These are phyloP conservation scores for Entomortierella lignicola DNA, from an alignment of 192 early-diverging fungal genomes.

Conservation along the genomic window DNA sequence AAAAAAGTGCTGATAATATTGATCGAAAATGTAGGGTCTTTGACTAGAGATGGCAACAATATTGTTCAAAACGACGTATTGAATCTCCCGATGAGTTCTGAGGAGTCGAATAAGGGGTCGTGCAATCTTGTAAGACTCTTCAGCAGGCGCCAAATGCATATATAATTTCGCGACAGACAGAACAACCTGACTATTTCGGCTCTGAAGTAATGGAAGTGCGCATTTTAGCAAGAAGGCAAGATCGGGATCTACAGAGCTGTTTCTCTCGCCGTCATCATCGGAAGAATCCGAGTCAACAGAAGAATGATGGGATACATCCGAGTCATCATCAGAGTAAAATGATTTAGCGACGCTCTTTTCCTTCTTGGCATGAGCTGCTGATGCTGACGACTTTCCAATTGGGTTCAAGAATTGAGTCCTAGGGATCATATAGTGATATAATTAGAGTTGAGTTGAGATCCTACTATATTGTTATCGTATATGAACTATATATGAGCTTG, in stretches of 20 bases:
- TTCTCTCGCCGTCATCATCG: conserved; percentile 45
- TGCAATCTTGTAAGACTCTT: conserved; percentile 66
- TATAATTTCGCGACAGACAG: conserved; percentile 74
- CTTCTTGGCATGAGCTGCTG: conserved; percentile 30
- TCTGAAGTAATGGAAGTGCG: conserved; percentile 79
- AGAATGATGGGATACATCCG: conserved; percentile 52
- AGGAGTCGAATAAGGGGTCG: conserved; percentile 84
- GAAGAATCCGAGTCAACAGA: conserved; percentile 23
- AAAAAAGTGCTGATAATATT: conserved; percentile 84
- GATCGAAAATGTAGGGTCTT: conserved; percentile 76
- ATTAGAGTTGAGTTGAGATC: too few species aligned
- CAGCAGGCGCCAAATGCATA: conserved; percentile 72
- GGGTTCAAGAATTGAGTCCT: conserved; percentile 53
- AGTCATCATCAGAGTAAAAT: conserved; percentile 69
- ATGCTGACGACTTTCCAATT: conserved; percentile 21
- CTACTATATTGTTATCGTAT: too few species aligned
- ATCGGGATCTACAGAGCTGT: conserved; percentile 77
- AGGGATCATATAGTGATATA: too few species aligned
- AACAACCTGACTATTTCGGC: conserved; percentile 86
- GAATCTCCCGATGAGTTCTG: conserved; percentile 78
- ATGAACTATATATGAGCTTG: too few species aligned
- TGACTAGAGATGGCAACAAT: conserved; percentile 78
- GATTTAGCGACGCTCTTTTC: conserved; percentile 47
- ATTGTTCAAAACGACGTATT: conserved; percentile 81
- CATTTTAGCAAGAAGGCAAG: conserved; percentile 79